phyloP scores from a whole-genome alignment of 106 monocot genomes.

The Alisma plantagoaquatica region DNA sequence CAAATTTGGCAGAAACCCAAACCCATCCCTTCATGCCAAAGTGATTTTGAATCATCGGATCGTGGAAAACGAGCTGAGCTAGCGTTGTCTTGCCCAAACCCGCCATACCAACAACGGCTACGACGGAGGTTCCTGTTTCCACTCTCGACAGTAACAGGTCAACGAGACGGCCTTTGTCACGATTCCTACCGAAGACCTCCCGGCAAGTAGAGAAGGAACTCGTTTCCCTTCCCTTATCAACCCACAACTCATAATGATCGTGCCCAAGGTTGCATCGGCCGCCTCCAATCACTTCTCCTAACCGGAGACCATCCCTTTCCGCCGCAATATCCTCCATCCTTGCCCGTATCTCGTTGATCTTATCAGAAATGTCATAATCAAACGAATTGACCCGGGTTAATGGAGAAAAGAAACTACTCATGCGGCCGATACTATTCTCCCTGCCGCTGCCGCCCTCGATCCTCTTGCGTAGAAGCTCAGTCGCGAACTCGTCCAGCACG shows the following conservation, averaged over 20 bases:
- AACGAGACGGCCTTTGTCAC: background rate
- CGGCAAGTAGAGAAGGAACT: background rate
- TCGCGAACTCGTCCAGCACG: conserved; percentile 4
- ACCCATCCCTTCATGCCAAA: conserved; percentile 18
- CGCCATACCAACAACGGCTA: conserved; percentile 15
- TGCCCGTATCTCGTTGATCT: background rate
- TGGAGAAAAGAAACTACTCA: background rate
- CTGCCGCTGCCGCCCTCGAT: background rate
- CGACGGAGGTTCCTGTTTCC: background rate
- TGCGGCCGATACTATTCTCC: background rate
- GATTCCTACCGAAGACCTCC: background rate
- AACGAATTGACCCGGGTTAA: background rate
- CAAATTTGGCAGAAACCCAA: conserved; percentile 6
- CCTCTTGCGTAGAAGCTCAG: background rate
- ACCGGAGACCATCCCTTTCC: background rate
- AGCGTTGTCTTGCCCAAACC: conserved; percentile 16
- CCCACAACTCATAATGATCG: background rate
- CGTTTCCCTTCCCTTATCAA: background rate
- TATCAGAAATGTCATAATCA: too few species aligned
- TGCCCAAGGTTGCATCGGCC: too few species aligned
- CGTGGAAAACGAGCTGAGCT: conserved; percentile 23
- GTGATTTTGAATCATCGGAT: background rate
- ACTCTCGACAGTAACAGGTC: background rate
- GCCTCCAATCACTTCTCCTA: background rate
- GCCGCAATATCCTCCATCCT: background rate